Percentiles rank a stretch among this genome's conserved stretches.
phyloP scores from a whole-genome alignment of 176 grass and related monocot species.

The Areca catechu region DNA sequence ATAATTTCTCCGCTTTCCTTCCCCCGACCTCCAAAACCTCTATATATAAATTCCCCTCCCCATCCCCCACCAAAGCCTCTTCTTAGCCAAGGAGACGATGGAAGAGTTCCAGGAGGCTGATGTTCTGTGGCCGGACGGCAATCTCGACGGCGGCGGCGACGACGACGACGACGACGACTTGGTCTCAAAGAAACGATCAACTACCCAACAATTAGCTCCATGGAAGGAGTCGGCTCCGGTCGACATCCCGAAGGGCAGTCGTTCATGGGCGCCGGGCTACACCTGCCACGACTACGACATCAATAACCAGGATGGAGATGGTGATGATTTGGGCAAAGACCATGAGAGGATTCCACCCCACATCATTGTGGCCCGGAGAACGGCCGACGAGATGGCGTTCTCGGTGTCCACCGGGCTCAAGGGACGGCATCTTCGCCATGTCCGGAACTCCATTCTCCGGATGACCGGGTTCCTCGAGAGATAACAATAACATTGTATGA shows the following conservation, averaged over 20 bases:
- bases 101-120: constrained; percentile 33
- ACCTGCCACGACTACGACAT: background rate
- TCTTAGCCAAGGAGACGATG: constrained; percentile 1
- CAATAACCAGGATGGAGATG: constrained; percentile 20
- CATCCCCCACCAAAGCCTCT: background rate
- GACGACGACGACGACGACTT: background rate
- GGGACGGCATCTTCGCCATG: constrained; percentile 21
- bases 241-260: too few relatives aligned
- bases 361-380: constrained; percentile 21
- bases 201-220: too few relatives aligned
- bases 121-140: constrained; percentile 26
- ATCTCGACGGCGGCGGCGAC: background rate
- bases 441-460: constrained; percentile 21
- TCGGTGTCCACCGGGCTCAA: constrained; percentile 21
- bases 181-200: too few relatives aligned
- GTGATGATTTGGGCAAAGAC: constrained; percentile 16
- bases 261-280: too few relatives aligned
- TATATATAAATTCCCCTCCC: too few relatives aligned
- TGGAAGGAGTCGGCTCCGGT: too few relatives aligned
- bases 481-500: background rate
- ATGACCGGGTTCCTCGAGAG: constrained; percentile 31
- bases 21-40: too few relatives aligned
- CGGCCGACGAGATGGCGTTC: constrained; percentile 13
- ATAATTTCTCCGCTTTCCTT: too few relatives aligned
- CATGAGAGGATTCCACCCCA: constrained; percentile 7